Percentiles rank a stretch among this genome's conserved stretches.
phyloP scores from a whole-genome alignment of 2,329 filamentous ascomycete genomes.

The Phialocephala subalpina region DNA sequence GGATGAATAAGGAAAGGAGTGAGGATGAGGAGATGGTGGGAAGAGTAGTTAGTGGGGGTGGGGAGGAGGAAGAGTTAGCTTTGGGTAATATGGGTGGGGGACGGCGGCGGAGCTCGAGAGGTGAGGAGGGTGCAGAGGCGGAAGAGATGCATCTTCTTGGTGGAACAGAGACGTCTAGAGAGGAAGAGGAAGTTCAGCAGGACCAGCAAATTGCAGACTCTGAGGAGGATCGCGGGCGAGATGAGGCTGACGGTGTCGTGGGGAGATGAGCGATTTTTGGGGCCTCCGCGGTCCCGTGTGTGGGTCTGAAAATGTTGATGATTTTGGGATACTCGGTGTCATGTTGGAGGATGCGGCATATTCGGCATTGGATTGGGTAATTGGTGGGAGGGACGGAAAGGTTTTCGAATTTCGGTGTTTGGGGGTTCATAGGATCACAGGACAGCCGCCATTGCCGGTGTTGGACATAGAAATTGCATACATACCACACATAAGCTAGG shows the following conservation, averaged over 20 bases:
- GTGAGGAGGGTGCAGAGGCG: not conserved
- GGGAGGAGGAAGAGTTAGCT: constrained; percentile 17
- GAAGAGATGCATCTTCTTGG: not conserved
- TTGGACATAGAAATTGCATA: constrained; percentile 6
- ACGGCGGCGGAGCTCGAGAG: not conserved
- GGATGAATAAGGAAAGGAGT: constrained; percentile 46
- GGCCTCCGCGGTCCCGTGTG: not conserved
- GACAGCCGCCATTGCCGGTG: not conserved
- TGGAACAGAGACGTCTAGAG: not conserved
- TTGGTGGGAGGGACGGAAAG: no score
- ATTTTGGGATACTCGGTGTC: not conserved
- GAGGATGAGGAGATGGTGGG: constrained; percentile 30
- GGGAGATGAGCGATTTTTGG: constrained; percentile 5
- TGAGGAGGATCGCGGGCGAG: not conserved
- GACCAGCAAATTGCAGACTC: not conserved
- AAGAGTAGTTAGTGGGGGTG: constrained; percentile 24
- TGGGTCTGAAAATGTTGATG: not conserved
- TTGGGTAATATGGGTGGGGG: not conserved
- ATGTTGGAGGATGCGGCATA: not conserved
- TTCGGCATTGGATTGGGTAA: not conserved
- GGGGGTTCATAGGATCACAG: not conserved
- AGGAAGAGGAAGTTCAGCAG: not conserved
- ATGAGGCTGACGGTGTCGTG: constrained; percentile 4
- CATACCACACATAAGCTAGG: not conserved
- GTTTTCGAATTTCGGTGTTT: not conserved